Evolutionary conservation across 139 green algal species (phyloP).

Genomic region (Coelastrella sp.): DNA sequence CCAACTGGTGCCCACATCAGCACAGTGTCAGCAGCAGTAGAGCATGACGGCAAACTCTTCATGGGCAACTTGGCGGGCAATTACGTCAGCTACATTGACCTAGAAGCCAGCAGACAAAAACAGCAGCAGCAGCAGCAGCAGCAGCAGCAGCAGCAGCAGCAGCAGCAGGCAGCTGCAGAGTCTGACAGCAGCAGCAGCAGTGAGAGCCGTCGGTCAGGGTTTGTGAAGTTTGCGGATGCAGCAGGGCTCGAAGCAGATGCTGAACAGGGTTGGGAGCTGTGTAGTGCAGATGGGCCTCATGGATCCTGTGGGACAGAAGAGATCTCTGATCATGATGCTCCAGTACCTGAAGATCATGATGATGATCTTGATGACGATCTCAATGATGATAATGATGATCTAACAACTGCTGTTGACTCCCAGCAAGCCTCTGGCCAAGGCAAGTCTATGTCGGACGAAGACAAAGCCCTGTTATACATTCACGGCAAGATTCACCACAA

Average conservation of each 20-base stretch:
- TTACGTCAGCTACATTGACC: constrained; percentile 56
- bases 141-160: neutral
- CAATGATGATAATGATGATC: neutral
- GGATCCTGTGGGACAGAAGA: neutral
- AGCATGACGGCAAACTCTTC: constrained; percentile 57
- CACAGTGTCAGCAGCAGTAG: constrained; percentile 51
- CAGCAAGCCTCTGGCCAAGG: neutral
- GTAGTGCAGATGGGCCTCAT: neutral
- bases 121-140: neutral
- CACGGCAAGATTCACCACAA: constrained; percentile 11
- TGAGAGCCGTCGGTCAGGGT: neutral
- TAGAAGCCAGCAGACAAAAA: neutral
- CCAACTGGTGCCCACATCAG: constrained; percentile 51
- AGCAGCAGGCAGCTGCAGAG: neutral
- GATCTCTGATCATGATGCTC: too few species aligned
- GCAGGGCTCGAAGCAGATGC: neutral
- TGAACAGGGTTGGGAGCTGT: neutral
- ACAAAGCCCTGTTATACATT: neutral
- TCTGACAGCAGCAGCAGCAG: neutral
- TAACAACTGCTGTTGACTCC: neutral
- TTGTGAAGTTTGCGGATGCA: neutral
- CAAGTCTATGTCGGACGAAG: neutral
- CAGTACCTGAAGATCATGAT: neutral
- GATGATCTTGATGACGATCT: neutral
- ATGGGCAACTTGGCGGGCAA: constrained; percentile 64